Evolutionary conservation across 495 filamentous ascomycete genomes (phyloP).

Genomic region (Hypoxylon trugodes): DNA sequence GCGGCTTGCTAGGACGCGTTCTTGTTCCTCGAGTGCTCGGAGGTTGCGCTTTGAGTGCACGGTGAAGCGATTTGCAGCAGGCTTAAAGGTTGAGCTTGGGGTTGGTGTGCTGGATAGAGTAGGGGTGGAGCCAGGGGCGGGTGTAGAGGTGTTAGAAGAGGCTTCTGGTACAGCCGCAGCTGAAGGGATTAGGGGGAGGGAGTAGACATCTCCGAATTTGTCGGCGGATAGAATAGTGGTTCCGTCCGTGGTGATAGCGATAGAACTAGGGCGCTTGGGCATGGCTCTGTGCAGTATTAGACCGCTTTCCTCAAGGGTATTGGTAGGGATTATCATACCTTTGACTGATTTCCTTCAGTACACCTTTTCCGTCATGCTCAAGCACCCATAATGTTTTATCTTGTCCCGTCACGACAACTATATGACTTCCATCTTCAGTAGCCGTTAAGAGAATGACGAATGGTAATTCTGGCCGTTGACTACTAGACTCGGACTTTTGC

Average conservation of each 20-base stretch:
- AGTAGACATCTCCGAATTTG: constrained; percentile 96
- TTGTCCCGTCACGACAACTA: constrained; percentile 82
- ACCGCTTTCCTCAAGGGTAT: not conserved
- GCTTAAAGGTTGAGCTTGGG: constrained; percentile 41
- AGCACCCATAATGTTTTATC: constrained; percentile 93
- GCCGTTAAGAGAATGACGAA: constrained; percentile 65
- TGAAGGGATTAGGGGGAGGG: constrained; percentile 76
- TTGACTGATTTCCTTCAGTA: constrained; percentile 72
- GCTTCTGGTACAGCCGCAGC: constrained; percentile 19
- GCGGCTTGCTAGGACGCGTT: constrained; percentile 25
- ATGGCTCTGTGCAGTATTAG: constrained; percentile 65
- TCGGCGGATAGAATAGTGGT: constrained; percentile 80
- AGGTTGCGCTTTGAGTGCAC: constrained; percentile 87
- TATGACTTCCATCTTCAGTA: constrained; percentile 67
- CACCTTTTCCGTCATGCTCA: constrained; percentile 65
- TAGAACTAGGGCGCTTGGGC: constrained; percentile 85
- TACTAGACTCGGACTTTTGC: constrained; percentile 18
- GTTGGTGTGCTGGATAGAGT: not conserved
- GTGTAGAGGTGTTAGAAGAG: constrained; percentile 9
- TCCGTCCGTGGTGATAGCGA: constrained; percentile 73
- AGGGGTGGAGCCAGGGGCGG: constrained; percentile 8
- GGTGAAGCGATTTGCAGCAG: constrained; percentile 73
- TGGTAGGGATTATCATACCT: constrained; percentile 61
- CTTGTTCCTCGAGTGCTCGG: constrained; percentile 76
- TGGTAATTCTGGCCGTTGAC: constrained; percentile 45